A percentile compares a stretch with the other conserved stretches of the same genome.
phyloP scores from a whole-genome alignment of 2,329 filamentous ascomycete genomes.

The Fusarium bulbicola region DNA sequence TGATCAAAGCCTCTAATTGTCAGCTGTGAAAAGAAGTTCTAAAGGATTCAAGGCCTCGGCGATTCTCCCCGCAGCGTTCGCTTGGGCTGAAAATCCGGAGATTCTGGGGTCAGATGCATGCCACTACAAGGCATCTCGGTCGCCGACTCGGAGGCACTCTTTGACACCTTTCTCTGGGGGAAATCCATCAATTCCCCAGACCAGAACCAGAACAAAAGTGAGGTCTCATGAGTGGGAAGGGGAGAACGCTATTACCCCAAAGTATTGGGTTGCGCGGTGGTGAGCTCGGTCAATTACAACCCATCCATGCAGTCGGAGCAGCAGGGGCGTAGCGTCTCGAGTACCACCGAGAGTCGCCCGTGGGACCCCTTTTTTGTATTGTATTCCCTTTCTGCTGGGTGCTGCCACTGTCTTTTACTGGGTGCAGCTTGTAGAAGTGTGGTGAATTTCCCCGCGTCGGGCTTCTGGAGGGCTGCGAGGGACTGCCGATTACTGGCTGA shows the following conservation, averaged over 20 bases:
- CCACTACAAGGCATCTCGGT: slow-evolving; percentile 28
- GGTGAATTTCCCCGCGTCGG: slow-evolving; percentile 34
- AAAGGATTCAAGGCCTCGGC: background rate
- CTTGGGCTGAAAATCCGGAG: slow-evolving; percentile 26
- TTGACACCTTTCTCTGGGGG: slow-evolving; percentile 26
- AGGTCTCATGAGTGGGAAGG: background rate
- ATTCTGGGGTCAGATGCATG: slow-evolving; percentile 28
- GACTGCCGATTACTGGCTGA: slow-evolving; percentile 4
- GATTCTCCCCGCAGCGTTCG: slow-evolving; percentile 20
- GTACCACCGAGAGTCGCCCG: slow-evolving; percentile 49
- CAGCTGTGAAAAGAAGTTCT: too few relatives aligned
- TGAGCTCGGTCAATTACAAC: slow-evolving; percentile 44
- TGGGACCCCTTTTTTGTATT: slow-evolving; percentile 19
- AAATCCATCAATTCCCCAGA: slow-evolving; percentile 7
- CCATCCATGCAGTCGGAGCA: slow-evolving; percentile 35
- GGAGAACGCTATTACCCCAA: slow-evolving; percentile 11
- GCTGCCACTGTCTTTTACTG: background rate
- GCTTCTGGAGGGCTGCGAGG: slow-evolving; percentile 10
- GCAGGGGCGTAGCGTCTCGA: slow-evolving; percentile 42
- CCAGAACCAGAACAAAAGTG: background rate
- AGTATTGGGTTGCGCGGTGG: slow-evolving; percentile 25
- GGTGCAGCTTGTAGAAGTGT: background rate
- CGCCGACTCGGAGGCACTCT: slow-evolving; percentile 37
- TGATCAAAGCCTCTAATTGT: background rate
- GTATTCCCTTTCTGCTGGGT: background rate